A percentile compares a stretch with the other conserved stretches of the same genome.
phyloP scores from a whole-genome alignment of 2,329 filamentous ascomycete genomes.

The Epichloe hybrida region DNA sequence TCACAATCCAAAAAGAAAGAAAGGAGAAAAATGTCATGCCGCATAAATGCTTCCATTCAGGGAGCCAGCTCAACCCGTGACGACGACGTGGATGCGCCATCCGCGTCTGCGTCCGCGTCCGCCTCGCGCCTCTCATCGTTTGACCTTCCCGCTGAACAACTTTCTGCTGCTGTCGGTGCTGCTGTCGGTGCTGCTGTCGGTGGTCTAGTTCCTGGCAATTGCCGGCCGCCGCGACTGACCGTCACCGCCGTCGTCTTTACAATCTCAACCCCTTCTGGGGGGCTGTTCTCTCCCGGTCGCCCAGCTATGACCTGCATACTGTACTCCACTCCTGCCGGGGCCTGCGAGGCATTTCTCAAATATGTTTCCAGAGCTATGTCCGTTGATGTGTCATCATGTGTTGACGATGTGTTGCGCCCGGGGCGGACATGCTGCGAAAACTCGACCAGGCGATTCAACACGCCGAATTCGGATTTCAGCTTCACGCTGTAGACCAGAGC shows the following conservation, averaged over 20 bases:
- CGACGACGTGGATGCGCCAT: not conserved
- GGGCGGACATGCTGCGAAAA: constrained; percentile 15
- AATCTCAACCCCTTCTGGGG: not conserved
- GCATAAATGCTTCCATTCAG: not conserved
- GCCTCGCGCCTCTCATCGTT: not conserved
- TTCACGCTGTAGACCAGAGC: constrained; percentile 22
- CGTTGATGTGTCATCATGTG: not conserved
- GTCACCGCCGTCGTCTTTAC: constrained; percentile 3
- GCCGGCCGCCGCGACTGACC: not conserved
- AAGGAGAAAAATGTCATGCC: too few relatives aligned
- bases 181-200: not conserved
- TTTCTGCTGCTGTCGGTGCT: not conserved
- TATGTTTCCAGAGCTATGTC: constrained; percentile 3
- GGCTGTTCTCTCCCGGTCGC: not conserved
- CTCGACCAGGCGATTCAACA: constrained; percentile 22
- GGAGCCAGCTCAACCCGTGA: constrained; percentile 1
- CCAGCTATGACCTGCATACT: not conserved
- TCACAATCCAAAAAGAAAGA: too few relatives aligned
- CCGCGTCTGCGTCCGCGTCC: not conserved
- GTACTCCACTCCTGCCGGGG: constrained; percentile 1
- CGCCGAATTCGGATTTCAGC: constrained; percentile 23
- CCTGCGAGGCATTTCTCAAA: not conserved
- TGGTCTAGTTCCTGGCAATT: not conserved
- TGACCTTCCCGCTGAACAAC: not conserved
- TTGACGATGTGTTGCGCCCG: not conserved